Evolutionary conservation across 2,329 filamentous ascomycete species (phyloP).

Genomic region (Curvularia eragrostidis): DNA sequence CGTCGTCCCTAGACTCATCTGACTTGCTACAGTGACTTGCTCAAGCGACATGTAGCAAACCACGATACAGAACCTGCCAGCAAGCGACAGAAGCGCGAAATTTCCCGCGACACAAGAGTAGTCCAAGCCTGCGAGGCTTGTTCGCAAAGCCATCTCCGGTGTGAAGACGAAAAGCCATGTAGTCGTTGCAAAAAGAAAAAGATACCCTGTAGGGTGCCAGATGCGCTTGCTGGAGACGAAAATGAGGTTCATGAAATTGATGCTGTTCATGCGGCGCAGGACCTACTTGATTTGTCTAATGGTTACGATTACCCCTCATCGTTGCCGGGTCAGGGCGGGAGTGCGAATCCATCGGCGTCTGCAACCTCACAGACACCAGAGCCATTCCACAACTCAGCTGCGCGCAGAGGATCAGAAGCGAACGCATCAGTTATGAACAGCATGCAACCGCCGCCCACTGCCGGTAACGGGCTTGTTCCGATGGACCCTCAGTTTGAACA

Average conservation of each 20-base stretch:
- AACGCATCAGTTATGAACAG: slow-evolving; percentile 3
- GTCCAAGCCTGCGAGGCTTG: slow-evolving; percentile 61
- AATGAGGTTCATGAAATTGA: slow-evolving; percentile 31
- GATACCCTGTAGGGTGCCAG: slow-evolving; percentile 51
- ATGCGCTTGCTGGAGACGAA: slow-evolving; percentile 20
- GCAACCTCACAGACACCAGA: slow-evolving; percentile 14
- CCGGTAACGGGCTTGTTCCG: slow-evolving; percentile 4
- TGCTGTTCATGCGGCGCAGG: slow-evolving; percentile 41
- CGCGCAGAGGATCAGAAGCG: background rate
- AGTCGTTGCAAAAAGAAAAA: slow-evolving; percentile 59
- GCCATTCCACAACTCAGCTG: slow-evolving; percentile 2
- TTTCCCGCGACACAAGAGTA: slow-evolving; percentile 37
- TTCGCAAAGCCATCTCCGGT: slow-evolving; percentile 60
- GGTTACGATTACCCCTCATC: slow-evolving; percentile 29
- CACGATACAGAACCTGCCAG: slow-evolving; percentile 49
- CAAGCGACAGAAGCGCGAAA: slow-evolving; percentile 36
- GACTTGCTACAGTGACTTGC: slow-evolving; percentile 50
- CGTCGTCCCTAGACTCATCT: background rate
- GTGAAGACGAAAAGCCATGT: slow-evolving; percentile 63
- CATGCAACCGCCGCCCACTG: slow-evolving; percentile 16
- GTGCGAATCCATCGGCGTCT: slow-evolving; percentile 9
- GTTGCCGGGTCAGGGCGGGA: slow-evolving; percentile 12
- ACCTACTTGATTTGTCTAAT: slow-evolving; percentile 40
- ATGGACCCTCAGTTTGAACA: slow-evolving; percentile 19
- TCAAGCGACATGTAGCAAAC: slow-evolving; percentile 59